These are phyloP conservation scores for Trichophyton simii DNA, from an alignment of 2,329 filamentous ascomycete species.

Conservation along the genomic window DNA sequence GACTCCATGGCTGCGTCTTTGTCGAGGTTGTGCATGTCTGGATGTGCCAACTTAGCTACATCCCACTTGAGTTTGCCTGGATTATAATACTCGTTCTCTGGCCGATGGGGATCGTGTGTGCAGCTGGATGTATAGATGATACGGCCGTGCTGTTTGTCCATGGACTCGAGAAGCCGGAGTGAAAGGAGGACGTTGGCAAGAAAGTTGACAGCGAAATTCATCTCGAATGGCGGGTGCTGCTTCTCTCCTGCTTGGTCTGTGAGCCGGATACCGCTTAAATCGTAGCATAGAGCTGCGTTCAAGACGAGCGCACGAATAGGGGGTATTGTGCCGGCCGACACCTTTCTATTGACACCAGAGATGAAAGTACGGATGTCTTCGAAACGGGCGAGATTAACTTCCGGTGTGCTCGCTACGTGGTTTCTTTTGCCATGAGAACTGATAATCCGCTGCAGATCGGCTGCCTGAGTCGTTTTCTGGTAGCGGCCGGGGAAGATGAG, in stretches of 20 bases:
- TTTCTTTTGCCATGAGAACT: not conserved
- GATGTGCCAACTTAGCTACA: not conserved
- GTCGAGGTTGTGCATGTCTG: not conserved
- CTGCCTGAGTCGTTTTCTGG: not conserved
- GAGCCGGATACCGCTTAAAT: not conserved
- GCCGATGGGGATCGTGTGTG: not conserved
- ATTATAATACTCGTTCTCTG: not conserved
- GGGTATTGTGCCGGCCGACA: not conserved
- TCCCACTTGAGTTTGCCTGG: not conserved
- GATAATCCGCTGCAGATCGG: not conserved
- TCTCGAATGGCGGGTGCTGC: not conserved
- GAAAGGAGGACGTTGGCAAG: constrained; percentile 1
- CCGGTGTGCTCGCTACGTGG: not conserved
- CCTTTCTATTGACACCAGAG: not conserved
- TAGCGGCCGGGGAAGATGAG: not conserved
- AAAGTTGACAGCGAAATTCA: not conserved
- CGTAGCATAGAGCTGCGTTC: not conserved
- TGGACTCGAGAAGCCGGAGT: not conserved
- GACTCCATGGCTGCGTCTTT: not conserved
- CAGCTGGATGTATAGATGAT: constrained; percentile 1
- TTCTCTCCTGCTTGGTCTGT: not conserved
- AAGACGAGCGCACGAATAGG: not conserved
- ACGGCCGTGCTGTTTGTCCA: not conserved
- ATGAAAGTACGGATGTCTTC: not conserved
- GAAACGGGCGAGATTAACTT: not conserved